phyloP scores from a whole-genome alignment of 1,284 basidiomycete species.

The Leccinum proliferum region DNA sequence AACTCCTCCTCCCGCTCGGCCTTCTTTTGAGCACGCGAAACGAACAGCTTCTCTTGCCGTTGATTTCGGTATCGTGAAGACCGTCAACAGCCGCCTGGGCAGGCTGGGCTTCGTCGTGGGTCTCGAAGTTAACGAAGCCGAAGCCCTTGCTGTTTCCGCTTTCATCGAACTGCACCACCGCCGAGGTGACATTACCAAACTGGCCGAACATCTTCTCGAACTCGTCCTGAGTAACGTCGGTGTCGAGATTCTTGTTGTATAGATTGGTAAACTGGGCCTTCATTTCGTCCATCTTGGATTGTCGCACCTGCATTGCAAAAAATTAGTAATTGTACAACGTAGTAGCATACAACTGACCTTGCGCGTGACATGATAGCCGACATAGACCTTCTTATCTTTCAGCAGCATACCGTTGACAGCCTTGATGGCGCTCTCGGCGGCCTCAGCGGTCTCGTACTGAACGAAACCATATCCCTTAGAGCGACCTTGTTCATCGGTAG shows the following conservation, averaged over 20 bases:
- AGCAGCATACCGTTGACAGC: conserved; percentile 99
- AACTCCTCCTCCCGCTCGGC: conserved; percentile 98
- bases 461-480: conserved; percentile 98
- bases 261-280: conserved; percentile 97
- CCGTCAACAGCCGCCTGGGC: conserved; percentile 88
- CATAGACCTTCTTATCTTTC: conserved; percentile 99
- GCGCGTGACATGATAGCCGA: conserved; percentile 96
- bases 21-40: conserved; percentile 98
- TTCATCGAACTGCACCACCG: conserved; percentile 78
- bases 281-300: conserved; percentile 98
- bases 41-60: conserved; percentile 92
- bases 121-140: conserved; percentile 97
- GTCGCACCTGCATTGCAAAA: conserved; percentile 63
- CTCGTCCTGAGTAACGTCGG: conserved; percentile 82
- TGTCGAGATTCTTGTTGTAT: conserved; percentile 96
- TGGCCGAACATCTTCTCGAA: conserved; percentile 80
- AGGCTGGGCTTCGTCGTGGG: conserved; percentile 86
- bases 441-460: conserved; percentile 98
- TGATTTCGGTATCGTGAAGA: conserved; percentile 85
- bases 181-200: conserved; percentile 89
- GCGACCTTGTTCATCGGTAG: conserved; percentile 87
- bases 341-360: conserved; percentile 54
- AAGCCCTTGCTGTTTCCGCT: conserved; percentile 94
- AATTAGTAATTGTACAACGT: not conserved
- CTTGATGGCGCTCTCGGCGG: conserved; percentile 95